Evolutionary conservation across 1,139 yeast genomes (phyloP).

Genomic region (Saccharomycopsis hybrid): DNA sequence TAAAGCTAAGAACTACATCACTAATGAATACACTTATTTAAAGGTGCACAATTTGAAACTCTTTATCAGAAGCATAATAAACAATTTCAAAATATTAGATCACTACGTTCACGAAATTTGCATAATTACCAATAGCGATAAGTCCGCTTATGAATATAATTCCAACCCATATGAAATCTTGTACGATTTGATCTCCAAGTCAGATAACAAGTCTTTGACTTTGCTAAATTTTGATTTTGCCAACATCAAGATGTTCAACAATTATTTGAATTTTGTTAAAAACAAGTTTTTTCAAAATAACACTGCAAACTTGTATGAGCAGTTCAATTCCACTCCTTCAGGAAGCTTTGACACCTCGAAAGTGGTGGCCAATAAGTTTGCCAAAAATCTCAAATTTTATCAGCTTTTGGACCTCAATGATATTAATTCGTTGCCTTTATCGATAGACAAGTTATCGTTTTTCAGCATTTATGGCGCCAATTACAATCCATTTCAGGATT

Average conservation of each 20-base stretch:
- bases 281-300: conserved; percentile 25
- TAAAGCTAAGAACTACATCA: conserved; percentile 21
- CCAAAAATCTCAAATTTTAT: conserved; percentile 22
- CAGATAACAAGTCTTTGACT: conserved; percentile 23
- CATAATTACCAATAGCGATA: conserved; percentile 24
- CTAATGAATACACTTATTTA: conserved; percentile 24
- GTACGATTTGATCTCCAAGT: conserved; percentile 26
- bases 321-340: neutral
- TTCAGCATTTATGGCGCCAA: conserved; percentile 24
- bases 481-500: conserved; percentile 18
- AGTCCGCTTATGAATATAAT: conserved; percentile 22
- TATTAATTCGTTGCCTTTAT: conserved; percentile 23
- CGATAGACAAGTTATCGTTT: conserved; percentile 20
- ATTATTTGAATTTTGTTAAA: conserved; percentile 24
- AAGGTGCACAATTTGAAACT: conserved; percentile 25
- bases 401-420: conserved; percentile 25
- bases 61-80: conserved; percentile 25
- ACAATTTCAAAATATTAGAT: conserved; percentile 23
- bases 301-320: conserved; percentile 13
- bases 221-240: conserved; percentile 26
- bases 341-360: neutral
- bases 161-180: conserved; percentile 25
- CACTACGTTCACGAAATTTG: conserved; percentile 24
- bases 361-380: neutral
- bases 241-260: conserved; percentile 26